Evolutionary conservation across 768 basidiomycete species (phyloP).

Genomic region (Rhodotorula kratochvilovae): DNA sequence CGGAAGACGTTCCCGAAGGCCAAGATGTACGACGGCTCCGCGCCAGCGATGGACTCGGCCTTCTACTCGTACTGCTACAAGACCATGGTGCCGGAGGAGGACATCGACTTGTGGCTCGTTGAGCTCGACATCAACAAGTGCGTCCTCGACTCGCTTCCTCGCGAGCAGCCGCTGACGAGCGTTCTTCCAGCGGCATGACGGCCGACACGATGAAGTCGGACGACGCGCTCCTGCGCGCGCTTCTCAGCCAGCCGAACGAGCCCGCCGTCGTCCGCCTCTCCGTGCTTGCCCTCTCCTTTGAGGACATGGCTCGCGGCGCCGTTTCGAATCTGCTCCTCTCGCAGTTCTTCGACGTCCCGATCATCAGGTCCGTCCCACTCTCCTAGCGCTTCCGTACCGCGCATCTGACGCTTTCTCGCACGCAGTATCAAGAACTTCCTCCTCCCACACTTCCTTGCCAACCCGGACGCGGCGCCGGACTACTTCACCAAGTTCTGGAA

Average conservation of each 20-base stretch:
- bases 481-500: slow-evolving; percentile 15
- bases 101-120: slow-evolving; percentile 19
- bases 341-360: slow-evolving; percentile 26
- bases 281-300: slow-evolving; percentile 30
- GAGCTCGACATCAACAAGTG: slow-evolving; percentile 24
- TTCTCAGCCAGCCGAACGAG: slow-evolving; percentile 30
- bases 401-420: not conserved
- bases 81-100: not conserved
- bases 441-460: slow-evolving; percentile 23
- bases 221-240: slow-evolving; percentile 33
- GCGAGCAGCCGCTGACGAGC: not conserved
- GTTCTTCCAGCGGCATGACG: not conserved
- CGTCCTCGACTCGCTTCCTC: not conserved
- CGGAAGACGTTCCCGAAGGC: slow-evolving; percentile 13
- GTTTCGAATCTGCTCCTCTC: not conserved
- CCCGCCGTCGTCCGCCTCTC: slow-evolving; percentile 36
- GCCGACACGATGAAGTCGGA: slow-evolving; percentile 3
- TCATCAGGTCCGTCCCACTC: slow-evolving; percentile 10
- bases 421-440: slow-evolving; percentile 35
- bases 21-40: not conserved
- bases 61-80: slow-evolving; percentile 18
- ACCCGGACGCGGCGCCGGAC: slow-evolving; percentile 12
- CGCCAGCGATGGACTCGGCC: slow-evolving; percentile 10
- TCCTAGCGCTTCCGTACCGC: too few relatives aligned
- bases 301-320: slow-evolving; percentile 4